These are phyloP conservation scores for Colletotrichum higginsianum DNA, from an alignment of 2,329 filamentous ascomycete genomes.

Conservation along the genomic window DNA sequence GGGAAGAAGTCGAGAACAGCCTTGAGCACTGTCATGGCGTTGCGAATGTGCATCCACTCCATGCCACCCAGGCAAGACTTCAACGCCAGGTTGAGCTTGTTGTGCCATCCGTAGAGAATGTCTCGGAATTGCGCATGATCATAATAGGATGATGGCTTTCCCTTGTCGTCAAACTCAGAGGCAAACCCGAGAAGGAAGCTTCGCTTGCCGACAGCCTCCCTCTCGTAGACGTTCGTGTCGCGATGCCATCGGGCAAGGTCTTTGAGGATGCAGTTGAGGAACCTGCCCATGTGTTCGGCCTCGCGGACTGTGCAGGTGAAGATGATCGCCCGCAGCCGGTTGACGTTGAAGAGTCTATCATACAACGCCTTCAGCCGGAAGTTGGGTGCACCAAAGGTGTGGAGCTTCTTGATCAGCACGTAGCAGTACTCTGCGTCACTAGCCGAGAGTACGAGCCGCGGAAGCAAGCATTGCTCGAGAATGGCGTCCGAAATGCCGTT, in stretches of 20 bases:
- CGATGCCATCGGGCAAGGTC: constrained; percentile 88
- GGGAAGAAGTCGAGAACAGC: constrained; percentile 87
- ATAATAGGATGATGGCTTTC: constrained; percentile 79
- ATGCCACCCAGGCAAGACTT: constrained; percentile 85
- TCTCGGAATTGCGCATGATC: constrained; percentile 90
- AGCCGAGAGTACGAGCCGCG: constrained; percentile 85
- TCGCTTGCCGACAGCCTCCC: constrained; percentile 76
- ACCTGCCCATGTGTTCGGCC: constrained; percentile 92
- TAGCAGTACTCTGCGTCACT: constrained; percentile 92
- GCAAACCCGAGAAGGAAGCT: constrained; percentile 81
- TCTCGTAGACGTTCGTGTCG: constrained; percentile 75
- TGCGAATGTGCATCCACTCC: constrained; percentile 98
- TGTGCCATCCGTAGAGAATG: constrained; percentile 91
- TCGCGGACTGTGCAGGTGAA: constrained; percentile 93
- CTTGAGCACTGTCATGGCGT: constrained; percentile 92
- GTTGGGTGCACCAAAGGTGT: constrained; percentile 85
- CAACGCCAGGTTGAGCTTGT: constrained; percentile 82
- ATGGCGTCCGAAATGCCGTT: constrained; percentile 81
- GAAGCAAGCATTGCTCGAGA: constrained; percentile 93
- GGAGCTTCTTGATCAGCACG: constrained; percentile 88
- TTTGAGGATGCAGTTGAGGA: constrained; percentile 84
- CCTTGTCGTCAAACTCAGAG: constrained; percentile 78
- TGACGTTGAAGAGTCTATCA: constrained; percentile 86
- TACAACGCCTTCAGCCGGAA: constrained; percentile 90
- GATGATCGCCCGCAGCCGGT: constrained; percentile 84